Evolutionary conservation across 306 rosid genomes (phyloP), one percentile per base, ranked within the genome.

Genomic region (Sechiopsis laciniata): DNA sequence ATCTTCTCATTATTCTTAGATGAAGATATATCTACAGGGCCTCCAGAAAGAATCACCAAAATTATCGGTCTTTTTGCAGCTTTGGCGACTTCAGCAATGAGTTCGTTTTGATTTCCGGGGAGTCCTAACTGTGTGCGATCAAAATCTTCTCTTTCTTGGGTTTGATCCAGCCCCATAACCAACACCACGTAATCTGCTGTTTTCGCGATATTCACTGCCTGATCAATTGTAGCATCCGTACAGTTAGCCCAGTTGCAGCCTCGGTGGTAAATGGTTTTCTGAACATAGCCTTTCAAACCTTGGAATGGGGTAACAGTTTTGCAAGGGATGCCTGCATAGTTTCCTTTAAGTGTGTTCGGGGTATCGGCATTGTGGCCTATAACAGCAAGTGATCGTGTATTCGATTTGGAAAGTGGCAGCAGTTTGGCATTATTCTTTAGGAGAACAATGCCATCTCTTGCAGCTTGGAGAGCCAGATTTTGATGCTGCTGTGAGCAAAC

Each of bases 321-420:
- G 82, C 99, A 94, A 21, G 99, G 96, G 69, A 81, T 88, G 56
- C 99, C 99, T 8, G 83, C 89, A 62, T 94, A 94, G 83, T 91
- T 89, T 78, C 99, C 99, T 0, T 76, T 78, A 64, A 94, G 97
- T 29, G 85, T 83, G 21, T 75, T 67, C 2, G 90, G 75, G 59
- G 86, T 68, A 76, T 94, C 82, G 79, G 90, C 96, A 63, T 89
- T 88, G 66, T 97, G 97, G 74, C 99, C 97, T 8, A 94, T 89
- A 5, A 94, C 84, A 16, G 96, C 97, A 11, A 94, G 78, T 3
- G 96, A 90, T 48, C 78, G 32, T 26, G 87, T 69, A 29, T 76
- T 80, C 66, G 84, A 70, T 76, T 89, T 88, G 1, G 88, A 84
- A 13, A 91, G 83, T 45, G 99, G 97, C 53, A 91, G 97, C 60